Percentiles rank a stretch among this genome's conserved stretches.
Conservation (phyloP, 306 rosid species). For the Ammopiptanthus mongolicus region DNA sequence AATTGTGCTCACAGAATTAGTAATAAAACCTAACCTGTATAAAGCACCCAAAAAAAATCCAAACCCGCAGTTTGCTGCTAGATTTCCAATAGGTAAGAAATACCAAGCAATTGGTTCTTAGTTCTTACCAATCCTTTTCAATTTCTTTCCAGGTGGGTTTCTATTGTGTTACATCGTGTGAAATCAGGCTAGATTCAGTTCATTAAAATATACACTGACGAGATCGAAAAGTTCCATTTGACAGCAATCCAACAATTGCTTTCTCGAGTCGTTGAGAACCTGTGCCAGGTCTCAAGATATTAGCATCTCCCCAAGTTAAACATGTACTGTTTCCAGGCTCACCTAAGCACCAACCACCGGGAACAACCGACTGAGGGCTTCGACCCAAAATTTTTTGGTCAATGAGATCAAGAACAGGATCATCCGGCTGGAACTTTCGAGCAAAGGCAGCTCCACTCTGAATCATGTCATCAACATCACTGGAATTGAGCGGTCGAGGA, state of each 20-base stretch:
- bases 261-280: constrained; percentile 79
- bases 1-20: constrained; percentile 10
- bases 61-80: constrained; percentile 6
- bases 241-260: constrained; percentile 54
- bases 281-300: constrained; percentile 72
- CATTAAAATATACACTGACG: constrained; percentile 55
- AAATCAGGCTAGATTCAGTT: constrained; percentile 3
- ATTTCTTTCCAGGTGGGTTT: not conserved
- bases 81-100: constrained; percentile 8
- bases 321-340: constrained; percentile 69
- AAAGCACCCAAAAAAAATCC: constrained; percentile 11
- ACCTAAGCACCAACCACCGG: constrained; percentile 98
- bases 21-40: constrained; percentile 14
- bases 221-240: constrained; percentile 52
- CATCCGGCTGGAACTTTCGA: constrained; percentile 42
- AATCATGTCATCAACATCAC: constrained; percentile 56
- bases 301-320: constrained; percentile 90
- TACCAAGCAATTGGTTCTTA: constrained; percentile 16
- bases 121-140: not conserved
- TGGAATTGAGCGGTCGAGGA: constrained; percentile 39
- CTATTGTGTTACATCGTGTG: constrained; percentile 9
- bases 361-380: constrained; percentile 40
- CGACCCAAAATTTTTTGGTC: constrained; percentile 65
- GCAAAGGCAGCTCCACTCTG: constrained; percentile 82
- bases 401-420: constrained; percentile 73